Evolutionary conservation across 352 stramenopile genomes (phyloP), one percentile per base, ranked within the genome.

Genomic region (Pythium aphanidermatum): DNA sequence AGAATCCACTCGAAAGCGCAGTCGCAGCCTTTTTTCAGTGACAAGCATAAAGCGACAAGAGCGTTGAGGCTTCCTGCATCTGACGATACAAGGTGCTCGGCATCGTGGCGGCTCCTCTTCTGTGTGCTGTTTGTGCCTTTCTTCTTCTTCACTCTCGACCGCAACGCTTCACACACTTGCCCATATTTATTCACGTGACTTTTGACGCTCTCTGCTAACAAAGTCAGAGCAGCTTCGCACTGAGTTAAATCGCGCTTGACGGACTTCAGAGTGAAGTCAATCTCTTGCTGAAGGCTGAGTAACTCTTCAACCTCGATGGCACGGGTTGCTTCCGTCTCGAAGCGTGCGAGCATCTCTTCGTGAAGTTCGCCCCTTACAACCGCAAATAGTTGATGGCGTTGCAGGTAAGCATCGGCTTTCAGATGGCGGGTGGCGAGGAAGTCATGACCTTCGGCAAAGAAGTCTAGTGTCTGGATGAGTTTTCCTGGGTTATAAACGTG

Each of bases 401-500:
- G 52, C 10, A 29, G 2, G 19, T 56, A 65, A 1, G 50, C 36
- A 54, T 59, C 51, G 27, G 43, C 26, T 46, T 50, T 55, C 9
- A 65, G 41, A 33, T 58, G 46, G 2, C 23, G 25, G 19, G 44
- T n/a, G 2, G 30, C 5, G 11, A 29, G 12, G 20, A 16, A 32
- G 14, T 5, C 21, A 50, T 31, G 14, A 34, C 26, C 19, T 21
- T 43, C 28, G 45, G 16, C 21, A 53, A 54, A n/a, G 23, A 40
- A 55, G 55, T 59, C 28, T 28, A 53, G 25, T 48, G 41, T 33
- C n/a, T 42, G 27, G 20, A 57, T 37, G n/a, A n/a, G n/a, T 19
- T 23, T 11, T 34, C 5, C 12, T 69, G 34, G 1, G 56, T 21
- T 11, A 85, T 25, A 14, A 89, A 51, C 13, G 58, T 55, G 4